Conservation (phyloP, 2,329 filamentous ascomycete species). For the Aspergillus clavatus region DNA sequence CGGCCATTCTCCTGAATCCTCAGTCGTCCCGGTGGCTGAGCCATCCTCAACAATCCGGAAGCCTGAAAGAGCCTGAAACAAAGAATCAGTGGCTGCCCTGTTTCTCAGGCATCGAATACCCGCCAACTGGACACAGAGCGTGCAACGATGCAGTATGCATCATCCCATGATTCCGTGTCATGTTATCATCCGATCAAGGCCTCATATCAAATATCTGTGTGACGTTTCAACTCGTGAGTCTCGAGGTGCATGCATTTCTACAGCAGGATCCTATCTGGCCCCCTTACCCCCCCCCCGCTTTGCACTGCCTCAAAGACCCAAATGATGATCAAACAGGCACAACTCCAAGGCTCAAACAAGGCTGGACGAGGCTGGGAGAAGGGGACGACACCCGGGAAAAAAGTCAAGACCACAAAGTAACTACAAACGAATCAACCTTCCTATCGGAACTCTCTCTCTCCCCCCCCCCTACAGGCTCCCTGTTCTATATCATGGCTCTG, state of each 20-base stretch:
- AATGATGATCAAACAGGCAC: neutral
- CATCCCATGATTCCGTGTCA: neutral
- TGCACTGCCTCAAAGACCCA: neutral
- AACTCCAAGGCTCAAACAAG: neutral
- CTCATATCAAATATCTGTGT: neutral
- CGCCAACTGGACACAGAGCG: neutral
- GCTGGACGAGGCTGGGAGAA: neutral
- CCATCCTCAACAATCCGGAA: no score
- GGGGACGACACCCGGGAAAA: no score
- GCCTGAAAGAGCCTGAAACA: neutral
- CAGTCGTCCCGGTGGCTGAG: no score
- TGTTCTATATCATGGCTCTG: neutral
- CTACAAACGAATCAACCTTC: neutral
- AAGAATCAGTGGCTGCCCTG: neutral
- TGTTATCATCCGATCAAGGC: neutral
- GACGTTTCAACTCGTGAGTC: neutral
- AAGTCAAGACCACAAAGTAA: neutral
- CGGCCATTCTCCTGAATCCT: no score
- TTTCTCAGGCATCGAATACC: neutral
- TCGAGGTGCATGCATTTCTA: neutral
- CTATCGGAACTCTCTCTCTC: neutral
- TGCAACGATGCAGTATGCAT: neutral
- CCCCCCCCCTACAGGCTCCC: neutral
- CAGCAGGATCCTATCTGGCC: no score
- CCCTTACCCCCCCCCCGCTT: neutral